These are phyloP conservation scores for Fusarium xylarioides DNA, from an alignment of 2,329 filamentous ascomycete species.

Conservation along the genomic window DNA sequence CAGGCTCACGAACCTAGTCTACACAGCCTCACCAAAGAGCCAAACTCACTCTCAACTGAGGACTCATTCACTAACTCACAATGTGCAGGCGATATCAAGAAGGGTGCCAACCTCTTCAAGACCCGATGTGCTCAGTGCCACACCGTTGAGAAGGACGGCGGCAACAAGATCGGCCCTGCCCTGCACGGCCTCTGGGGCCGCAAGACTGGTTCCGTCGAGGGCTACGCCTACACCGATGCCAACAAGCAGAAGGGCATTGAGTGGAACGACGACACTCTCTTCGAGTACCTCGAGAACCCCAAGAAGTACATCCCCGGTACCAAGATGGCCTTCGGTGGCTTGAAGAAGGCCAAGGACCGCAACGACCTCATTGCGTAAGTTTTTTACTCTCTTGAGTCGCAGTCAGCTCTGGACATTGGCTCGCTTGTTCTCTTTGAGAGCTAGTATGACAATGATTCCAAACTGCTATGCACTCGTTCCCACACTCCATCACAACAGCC, in stretches of 20 bases:
- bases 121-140: slow-evolving; percentile 99
- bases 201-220: slow-evolving; percentile 89
- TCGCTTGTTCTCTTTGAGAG: too few species aligned
- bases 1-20: not conserved
- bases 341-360: slow-evolving; percentile 99
- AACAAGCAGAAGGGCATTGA: slow-evolving; percentile 96
- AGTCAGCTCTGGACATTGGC: not conserved
- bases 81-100: slow-evolving; percentile 87
- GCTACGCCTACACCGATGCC: slow-evolving; percentile 98
- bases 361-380: slow-evolving; percentile 98
- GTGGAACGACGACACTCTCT: slow-evolving; percentile 89
- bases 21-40: not conserved
- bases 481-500: not conserved
- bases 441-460: not conserved
- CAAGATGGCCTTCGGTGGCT: slow-evolving; percentile 99
- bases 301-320: slow-evolving; percentile 99
- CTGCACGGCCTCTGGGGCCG: slow-evolving; percentile 98
- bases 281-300: slow-evolving; percentile 99
- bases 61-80: slow-evolving; percentile 42
- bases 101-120: slow-evolving; percentile 99
- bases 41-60: not conserved
- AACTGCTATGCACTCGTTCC: not conserved
- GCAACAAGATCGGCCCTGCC: slow-evolving; percentile 98
- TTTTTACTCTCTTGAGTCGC: not conserved
- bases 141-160: slow-evolving; percentile 87